Base-by-base conservation (phyloP, 257 asterid species). In the Primulina eburnea region DNA sequence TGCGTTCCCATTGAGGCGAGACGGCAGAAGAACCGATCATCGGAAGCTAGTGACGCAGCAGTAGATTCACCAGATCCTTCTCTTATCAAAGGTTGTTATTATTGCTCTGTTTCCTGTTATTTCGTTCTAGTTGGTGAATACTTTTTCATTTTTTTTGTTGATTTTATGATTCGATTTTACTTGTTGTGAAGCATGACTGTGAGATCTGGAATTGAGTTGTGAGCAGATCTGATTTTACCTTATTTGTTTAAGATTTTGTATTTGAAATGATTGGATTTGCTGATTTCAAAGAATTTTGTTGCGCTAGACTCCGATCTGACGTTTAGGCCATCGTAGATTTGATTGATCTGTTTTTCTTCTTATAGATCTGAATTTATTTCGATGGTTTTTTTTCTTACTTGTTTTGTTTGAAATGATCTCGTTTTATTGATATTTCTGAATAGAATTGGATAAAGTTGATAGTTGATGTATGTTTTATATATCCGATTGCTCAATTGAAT, bases 131-230 rank as follows among this genome's bases (percentile, higher is more conserved):
- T 50, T 1, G 21, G 21, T 16, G 57, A 5, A 14, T 50, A 14
- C 8, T 37, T 17, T 10, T 52, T 8, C n/a, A 0, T 0, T 2
- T 18, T 17, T 37, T 24, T 47, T 43, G 55, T 30, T 29, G 8
- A 29, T 24, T 57, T 55, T 57, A n/a, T 5, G 5, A 43, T 21
- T 59, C 5, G 67, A 66, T 59, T 66, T 60, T 14, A 6, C 26
- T 21, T 32, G 0, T 59, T 68, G 33, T 43, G 43, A 4, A 29
- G 6, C 17, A 5, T 60, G 57, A 67, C 32, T 67, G 12, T 33
- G 63, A 74, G 78, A 74, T 74, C 78, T 74, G 78, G 34, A 21
- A 10, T 66, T 21, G 59, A 28, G 9, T 18, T 60, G 65, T 34
- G 63, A 52, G 34, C 26, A 50, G 59, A n/a, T 10, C 38, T 21